A percentile compares a stretch with the other conserved stretches of the same genome.
Evolutionary conservation across 2,329 filamentous ascomycete species (phyloP).

Genomic region (Huntiella decipiens): DNA sequence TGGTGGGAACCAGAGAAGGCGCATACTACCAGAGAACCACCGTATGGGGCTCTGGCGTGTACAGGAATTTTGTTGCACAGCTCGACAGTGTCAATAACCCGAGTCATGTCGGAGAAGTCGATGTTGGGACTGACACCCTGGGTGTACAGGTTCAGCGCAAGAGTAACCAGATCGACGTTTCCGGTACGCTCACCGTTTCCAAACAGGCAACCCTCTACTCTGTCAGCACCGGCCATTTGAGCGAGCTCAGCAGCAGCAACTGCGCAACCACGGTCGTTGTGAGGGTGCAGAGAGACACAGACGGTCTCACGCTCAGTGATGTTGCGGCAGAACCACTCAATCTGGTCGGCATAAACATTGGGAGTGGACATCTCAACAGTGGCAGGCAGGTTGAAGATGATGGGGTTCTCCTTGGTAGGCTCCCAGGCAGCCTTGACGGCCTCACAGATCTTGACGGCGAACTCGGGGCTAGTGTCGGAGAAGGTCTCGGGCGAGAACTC

Average conservation of each 20-base stretch:
- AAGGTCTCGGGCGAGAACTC: conserved; percentile 80
- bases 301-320: conserved; percentile 74
- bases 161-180: conserved; percentile 84
- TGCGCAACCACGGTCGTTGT: conserved; percentile 85
- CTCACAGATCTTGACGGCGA: conserved; percentile 65
- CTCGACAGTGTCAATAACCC: conserved; percentile 77
- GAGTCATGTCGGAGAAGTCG: conserved; percentile 78
- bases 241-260: conserved; percentile 79
- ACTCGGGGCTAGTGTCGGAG: conserved; percentile 76
- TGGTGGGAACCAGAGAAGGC: conserved; percentile 87
- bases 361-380: conserved; percentile 91
- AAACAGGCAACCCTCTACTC: conserved; percentile 86
- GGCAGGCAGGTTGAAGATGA: conserved; percentile 93
- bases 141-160: conserved; percentile 86
- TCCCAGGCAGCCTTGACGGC: conserved; percentile 91
- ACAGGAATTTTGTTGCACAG: conserved; percentile 88
- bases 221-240: conserved; percentile 88
- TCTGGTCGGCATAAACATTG: conserved; percentile 89
- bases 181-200: conserved; percentile 91
- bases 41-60: conserved; percentile 77
- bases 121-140: conserved; percentile 72
- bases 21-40: conserved; percentile 75
- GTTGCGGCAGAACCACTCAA: conserved; percentile 83
- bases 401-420: conserved; percentile 55
- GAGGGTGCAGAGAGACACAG: conserved; percentile 75